phyloP scores from a whole-genome alignment of 495 filamentous ascomycete genomes.

The Trichoderma erinaceum region DNA sequence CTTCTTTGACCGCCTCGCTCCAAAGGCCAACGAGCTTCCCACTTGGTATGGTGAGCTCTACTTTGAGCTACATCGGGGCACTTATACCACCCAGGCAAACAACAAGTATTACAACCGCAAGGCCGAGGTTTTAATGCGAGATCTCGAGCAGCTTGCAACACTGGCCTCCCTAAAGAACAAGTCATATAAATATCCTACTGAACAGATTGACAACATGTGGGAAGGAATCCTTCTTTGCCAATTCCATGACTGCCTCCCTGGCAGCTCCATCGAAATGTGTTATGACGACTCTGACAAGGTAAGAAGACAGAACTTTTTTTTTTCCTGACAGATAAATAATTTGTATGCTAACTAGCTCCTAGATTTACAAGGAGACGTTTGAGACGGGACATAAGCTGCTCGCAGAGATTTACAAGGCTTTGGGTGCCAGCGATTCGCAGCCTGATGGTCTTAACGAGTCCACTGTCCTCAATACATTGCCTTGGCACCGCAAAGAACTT shows the following conservation, averaged over 20 bases:
- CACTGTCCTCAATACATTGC: constrained; percentile 70
- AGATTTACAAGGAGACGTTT: constrained; percentile 80
- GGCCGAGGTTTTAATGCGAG: constrained; percentile 74
- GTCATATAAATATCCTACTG: constrained; percentile 86
- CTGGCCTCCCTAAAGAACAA: constrained; percentile 64
- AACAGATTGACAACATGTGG: constrained; percentile 90
- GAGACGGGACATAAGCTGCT: constrained; percentile 65
- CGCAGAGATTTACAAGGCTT: constrained; percentile 56
- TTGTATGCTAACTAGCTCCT: constrained; percentile 18
- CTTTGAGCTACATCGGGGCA: constrained; percentile 92
- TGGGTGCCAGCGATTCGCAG: constrained; percentile 50
- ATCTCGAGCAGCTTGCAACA: constrained; percentile 84
- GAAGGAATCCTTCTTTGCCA: constrained; percentile 80
- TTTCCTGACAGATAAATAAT: neutral
- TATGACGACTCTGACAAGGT: constrained; percentile 86
- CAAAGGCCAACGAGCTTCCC: constrained; percentile 69
- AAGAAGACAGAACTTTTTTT: constrained; percentile 17
- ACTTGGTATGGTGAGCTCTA: constrained; percentile 99
- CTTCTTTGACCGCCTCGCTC: constrained; percentile 81
- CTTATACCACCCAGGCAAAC: constrained; percentile 94
- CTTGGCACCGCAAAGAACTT: constrained; percentile 72
- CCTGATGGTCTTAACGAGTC: constrained; percentile 33
- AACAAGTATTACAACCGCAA: constrained; percentile 92
- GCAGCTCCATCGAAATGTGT: constrained; percentile 94
- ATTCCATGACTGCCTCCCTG: constrained; percentile 94